Evolutionary conservation across 2,329 filamentous ascomycete species (phyloP).

Genomic region (Botrytis aclada): DNA sequence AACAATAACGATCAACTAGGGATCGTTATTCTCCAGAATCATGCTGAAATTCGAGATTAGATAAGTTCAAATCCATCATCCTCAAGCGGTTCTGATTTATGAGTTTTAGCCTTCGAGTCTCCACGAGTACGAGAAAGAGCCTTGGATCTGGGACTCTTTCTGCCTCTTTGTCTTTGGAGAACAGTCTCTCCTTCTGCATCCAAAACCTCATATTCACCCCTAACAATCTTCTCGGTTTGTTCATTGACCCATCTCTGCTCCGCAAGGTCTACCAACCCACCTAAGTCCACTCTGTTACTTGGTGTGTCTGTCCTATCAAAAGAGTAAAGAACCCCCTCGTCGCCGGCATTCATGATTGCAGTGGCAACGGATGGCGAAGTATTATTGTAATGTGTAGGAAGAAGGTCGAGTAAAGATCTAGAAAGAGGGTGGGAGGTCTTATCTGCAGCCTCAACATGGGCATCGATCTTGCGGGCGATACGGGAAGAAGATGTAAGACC

Average conservation of each 20-base stretch:
- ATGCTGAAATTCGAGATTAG: conserved; percentile 22
- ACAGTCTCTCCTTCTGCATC: conserved; percentile 36
- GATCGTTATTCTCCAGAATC: background rate
- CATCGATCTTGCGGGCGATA: conserved; percentile 28
- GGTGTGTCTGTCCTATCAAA: conserved; percentile 35
- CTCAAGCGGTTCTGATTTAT: conserved; percentile 27
- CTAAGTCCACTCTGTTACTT: conserved; percentile 30
- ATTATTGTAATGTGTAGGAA: conserved; percentile 34
- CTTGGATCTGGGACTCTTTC: conserved; percentile 35
- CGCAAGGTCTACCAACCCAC: conserved; percentile 35
- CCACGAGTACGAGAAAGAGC: conserved; percentile 11
- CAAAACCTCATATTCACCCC: conserved; percentile 38
- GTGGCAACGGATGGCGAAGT: conserved; percentile 28
- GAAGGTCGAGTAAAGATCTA: conserved; percentile 35
- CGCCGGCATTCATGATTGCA: conserved; percentile 21
- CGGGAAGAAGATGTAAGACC: conserved; percentile 21
- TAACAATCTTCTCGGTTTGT: conserved; percentile 37
- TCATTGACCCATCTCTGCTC: conserved; percentile 36
- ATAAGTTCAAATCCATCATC: conserved; percentile 39
- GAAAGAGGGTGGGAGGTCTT: conserved; percentile 28
- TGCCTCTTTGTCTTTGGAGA: conserved; percentile 29
- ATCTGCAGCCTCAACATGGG: conserved; percentile 29
- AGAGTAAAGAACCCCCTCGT: conserved; percentile 34
- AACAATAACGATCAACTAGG: background rate
- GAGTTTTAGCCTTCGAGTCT: conserved; percentile 8